A percentile compares a stretch with the other conserved stretches of the same genome.
These are phyloP conservation scores for Trichoderma orchidacearum DNA, from an alignment of 495 filamentous ascomycete genomes.

Conservation along the genomic window DNA sequence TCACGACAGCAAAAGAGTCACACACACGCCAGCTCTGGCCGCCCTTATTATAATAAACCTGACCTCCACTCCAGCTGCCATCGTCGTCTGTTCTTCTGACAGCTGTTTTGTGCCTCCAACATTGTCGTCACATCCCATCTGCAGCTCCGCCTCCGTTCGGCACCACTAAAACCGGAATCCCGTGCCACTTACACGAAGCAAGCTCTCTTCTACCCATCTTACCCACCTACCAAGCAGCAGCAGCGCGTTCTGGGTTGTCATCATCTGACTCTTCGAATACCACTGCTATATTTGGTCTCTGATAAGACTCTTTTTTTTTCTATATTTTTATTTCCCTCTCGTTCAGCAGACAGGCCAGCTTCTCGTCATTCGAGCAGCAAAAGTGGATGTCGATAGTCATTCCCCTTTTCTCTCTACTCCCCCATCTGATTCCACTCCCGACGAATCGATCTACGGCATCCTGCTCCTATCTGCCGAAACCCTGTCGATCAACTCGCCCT, in stretches of 20 bases:
- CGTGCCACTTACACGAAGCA: not conserved
- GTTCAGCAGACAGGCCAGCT: not conserved
- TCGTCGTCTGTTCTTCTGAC: not conserved
- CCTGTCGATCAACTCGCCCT: not conserved
- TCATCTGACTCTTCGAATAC: not conserved
- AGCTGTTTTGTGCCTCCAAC: not conserved
- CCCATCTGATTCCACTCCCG: no score
- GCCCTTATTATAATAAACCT: not conserved
- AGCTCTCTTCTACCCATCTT: not conserved
- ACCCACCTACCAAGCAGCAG: no score
- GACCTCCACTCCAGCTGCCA: not conserved
- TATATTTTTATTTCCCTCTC: no score
- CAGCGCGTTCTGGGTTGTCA: not conserved
- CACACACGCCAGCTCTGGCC: not conserved
- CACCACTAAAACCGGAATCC: not conserved
- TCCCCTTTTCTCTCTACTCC: no score
- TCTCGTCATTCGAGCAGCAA: not conserved
- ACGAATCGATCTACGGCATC: not conserved
- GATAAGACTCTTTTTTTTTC: no score
- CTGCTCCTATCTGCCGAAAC: not conserved
- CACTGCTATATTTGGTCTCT: not conserved
- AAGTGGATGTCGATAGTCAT: not conserved
- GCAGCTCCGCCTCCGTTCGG: not conserved
- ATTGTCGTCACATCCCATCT: not conserved
- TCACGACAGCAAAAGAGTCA: conserved; percentile 2